Evolutionary conservation across 192 early-diverging fungal genomes (phyloP), one percentile per base, ranked within the genome.

Genomic region (Blastocladiella britannica): DNA sequence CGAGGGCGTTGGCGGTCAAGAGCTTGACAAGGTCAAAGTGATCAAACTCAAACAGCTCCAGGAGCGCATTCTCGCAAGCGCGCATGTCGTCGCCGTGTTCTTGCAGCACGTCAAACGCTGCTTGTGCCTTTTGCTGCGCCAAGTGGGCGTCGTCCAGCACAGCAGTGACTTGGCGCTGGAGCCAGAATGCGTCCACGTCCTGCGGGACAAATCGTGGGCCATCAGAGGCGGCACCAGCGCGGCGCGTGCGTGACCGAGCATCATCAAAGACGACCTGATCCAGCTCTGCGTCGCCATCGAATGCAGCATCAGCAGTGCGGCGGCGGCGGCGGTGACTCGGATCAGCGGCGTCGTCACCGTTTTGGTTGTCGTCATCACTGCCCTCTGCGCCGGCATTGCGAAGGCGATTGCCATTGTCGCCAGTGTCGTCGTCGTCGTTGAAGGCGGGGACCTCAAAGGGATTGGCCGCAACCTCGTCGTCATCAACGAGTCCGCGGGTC

Each of bases 101-200:
- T 7, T 72, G 62, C 24, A 99, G 69, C 27, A 97, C 78, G 2
- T 76, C 72, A 60, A 88, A 68, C 0, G 88, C 86, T 18, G 68
- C 72, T 0, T 70, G 67, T 0, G 95, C 82, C 71, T 99, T 99
- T 54, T 85, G 79, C 70, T 93, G 92, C 23, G 91, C 86, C 7
- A 73, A 71, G 57, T 82, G 81, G 0, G 89, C 81, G 64, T 97
- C 95, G 9, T 77, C 59, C 70, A 88, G 94, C 59, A 84, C 77
- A n/a, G 72, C 62, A 25, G 86, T 71, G 26, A 99, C 75, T 28
- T 78, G 75, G 29, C 93, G 83, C 63, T 97, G 95, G 5, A 94
- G 76, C 91, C 91, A 99, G 65, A 97, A 99, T 6, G 92, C 87
- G 68, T 99, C 95, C 53, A 99, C 76, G 53, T 88, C 84, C 66